Evolutionary conservation across 2,329 filamentous ascomycete species (phyloP).

Genomic region (Claviceps digitariae): DNA sequence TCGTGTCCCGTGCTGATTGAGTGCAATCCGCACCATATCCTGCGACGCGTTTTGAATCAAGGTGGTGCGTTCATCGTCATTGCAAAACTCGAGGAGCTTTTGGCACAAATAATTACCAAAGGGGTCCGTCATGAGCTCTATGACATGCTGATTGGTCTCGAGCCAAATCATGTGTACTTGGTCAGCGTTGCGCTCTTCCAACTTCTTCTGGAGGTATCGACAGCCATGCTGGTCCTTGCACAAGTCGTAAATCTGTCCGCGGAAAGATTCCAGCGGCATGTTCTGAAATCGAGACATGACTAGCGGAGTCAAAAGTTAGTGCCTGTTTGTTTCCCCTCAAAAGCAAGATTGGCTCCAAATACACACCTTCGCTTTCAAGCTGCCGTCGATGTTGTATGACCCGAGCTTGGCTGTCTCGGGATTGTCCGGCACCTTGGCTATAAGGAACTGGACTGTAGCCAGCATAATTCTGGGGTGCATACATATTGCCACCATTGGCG

Average conservation of each 20-base stretch:
- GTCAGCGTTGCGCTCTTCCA: conserved; percentile 76
- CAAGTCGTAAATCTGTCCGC: conserved; percentile 72
- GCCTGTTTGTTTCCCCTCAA: background rate
- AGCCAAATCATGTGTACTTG: conserved; percentile 87
- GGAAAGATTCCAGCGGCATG: conserved; percentile 65
- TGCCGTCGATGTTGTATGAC: conserved; percentile 64
- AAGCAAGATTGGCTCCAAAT: background rate
- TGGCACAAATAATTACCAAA: conserved; percentile 99
- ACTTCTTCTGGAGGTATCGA: conserved; percentile 90
- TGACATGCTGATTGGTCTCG: conserved; percentile 85
- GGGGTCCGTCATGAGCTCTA: conserved; percentile 96
- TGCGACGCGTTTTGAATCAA: conserved; percentile 82
- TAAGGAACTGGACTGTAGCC: conserved; percentile 40
- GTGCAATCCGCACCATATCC: conserved; percentile 80
- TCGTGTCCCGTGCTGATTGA: conserved; percentile 94
- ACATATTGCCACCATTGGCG: conserved; percentile 29
- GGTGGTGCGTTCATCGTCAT: conserved; percentile 84
- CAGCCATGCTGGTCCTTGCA: conserved; percentile 99
- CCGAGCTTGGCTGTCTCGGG: conserved; percentile 62
- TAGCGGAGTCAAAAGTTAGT: conserved; percentile 21
- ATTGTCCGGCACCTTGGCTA: conserved; percentile 33
- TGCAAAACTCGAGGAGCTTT: conserved; percentile 91
- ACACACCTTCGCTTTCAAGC: conserved; percentile 56
- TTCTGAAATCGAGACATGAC: conserved; percentile 73
- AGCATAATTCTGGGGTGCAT: conserved; percentile 43